Evolutionary conservation across 805 yeast species (phyloP), one percentile per base, ranked within the genome.

Genomic region (Sugiyamaella valdiviana): DNA sequence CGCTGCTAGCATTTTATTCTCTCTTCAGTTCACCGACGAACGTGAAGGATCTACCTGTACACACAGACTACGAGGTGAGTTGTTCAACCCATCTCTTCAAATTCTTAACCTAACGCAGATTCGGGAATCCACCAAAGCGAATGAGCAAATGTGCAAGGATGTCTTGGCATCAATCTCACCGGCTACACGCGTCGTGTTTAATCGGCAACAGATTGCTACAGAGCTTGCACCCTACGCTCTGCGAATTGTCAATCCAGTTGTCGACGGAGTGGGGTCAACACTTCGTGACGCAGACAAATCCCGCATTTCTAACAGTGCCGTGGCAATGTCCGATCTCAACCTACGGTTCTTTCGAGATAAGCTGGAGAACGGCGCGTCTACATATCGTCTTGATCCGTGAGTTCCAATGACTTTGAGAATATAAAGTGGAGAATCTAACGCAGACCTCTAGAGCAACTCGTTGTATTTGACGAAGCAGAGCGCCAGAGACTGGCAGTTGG

Each of bases 1-100:
- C 81, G 0, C 77, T 82, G 0, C 60, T 84, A 58, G 83, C 80
- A 48, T 78, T 80, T 53, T 84, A 78, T 73, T 70, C 75, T 16
- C 64, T 76, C 46, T 89, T 84, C 65, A 77, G 81, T 58, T 89
- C 82, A 55, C 70, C 78, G 38, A 72, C 71, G 19, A 78, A 73
- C 54, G 70, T 23, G 48, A 55, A 36, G 24, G 51, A 50, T 36
- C 48, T 46, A 20, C 38, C 43, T 6, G 45, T 53, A 20, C 44
- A 45, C 20, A 45, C 49, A 7, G 54, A 51, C 21, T 49, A 39
- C 24, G 59, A 56, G 22, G 36, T 47, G 16, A 35, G 41, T 52
- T 22, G 9, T 6, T 12, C n/a, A 20, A 39, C 17, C 10, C 32
- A 22, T 6, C 14, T 6, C n/a, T 22, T 20, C 16, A 9, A 20